Evolutionary conservation across 2,329 filamentous ascomycete genomes (phyloP).

Genomic region (Fusarium continuum): DNA sequence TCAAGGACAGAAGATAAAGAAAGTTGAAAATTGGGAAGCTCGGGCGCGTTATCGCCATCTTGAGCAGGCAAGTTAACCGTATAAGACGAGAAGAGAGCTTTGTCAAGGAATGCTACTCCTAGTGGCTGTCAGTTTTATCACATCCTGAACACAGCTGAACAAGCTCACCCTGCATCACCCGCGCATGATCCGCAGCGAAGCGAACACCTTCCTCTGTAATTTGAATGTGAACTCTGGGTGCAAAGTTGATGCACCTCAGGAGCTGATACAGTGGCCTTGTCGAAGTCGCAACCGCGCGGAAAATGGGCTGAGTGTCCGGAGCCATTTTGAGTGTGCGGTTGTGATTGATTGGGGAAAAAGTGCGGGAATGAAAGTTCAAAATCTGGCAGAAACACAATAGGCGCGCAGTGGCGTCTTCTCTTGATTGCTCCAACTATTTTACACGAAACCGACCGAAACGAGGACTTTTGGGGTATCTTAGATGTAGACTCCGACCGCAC

Average conservation of each 20-base stretch:
- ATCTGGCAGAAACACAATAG: constrained; percentile 39
- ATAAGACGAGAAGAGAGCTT: constrained; percentile 87
- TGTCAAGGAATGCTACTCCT: constrained; percentile 80
- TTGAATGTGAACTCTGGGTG: constrained; percentile 69
- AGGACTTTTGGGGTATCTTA: constrained; percentile 64
- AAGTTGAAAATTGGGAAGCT: constrained; percentile 81
- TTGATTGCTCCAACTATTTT: constrained; percentile 51
- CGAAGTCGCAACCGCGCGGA: constrained; percentile 80
- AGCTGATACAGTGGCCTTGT: constrained; percentile 77
- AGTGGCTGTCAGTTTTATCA: constrained; percentile 7
- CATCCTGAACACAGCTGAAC: neutral
- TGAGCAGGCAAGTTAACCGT: constrained; percentile 64
- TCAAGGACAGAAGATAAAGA: constrained; percentile 88
- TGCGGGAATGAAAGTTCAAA: constrained; percentile 24
- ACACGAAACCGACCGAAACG: constrained; percentile 46
- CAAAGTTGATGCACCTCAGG: constrained; percentile 67
- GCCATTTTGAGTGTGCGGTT: constrained; percentile 40
- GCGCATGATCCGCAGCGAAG: constrained; percentile 87
- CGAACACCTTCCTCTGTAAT: constrained; percentile 86
- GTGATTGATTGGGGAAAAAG: constrained; percentile 7
- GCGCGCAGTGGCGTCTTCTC: constrained; percentile 46
- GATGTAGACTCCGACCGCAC: constrained; percentile 97
- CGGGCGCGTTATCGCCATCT: constrained; percentile 51
- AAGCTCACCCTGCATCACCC: constrained; percentile 84
- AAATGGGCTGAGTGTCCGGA: constrained; percentile 61